These are phyloP conservation scores for Ogataea polymorpha DNA, from an alignment of 805 yeast genomes.

Conservation along the genomic window DNA sequence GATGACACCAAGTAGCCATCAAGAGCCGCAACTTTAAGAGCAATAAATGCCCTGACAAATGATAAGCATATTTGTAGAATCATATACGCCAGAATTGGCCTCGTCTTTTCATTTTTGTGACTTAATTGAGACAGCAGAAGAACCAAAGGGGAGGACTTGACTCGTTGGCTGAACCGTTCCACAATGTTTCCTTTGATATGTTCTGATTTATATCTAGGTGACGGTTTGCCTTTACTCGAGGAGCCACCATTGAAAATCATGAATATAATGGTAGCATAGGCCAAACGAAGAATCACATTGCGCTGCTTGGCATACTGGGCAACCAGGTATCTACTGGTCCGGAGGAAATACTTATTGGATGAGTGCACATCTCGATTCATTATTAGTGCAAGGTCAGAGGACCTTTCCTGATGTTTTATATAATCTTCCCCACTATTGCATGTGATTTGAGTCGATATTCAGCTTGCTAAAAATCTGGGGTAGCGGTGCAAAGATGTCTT, in stretches of 20 bases:
- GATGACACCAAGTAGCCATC: conserved; percentile 86
- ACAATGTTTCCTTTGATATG: neutral
- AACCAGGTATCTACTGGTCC: conserved; percentile 12
- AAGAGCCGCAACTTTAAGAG: conserved; percentile 78
- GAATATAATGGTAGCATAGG: conserved; percentile 23
- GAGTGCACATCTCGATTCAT: neutral
- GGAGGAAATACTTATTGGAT: conserved; percentile 12
- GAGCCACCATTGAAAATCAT: conserved; percentile 29
- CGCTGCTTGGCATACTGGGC: conserved; percentile 24
- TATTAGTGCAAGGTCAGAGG: neutral
- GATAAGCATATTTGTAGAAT: conserved; percentile 56
- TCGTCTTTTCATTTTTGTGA: conserved; percentile 10
- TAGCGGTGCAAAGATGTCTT: conserved; percentile 9
- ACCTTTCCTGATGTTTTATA: neutral
- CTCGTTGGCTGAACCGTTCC: conserved; percentile 1
- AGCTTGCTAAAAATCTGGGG: conserved; percentile 9
- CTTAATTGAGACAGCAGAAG: conserved; percentile 17
- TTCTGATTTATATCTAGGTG: neutral
- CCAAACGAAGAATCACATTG: conserved; percentile 20
- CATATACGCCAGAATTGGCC: conserved; percentile 29
- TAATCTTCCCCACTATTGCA: conserved; percentile 10
- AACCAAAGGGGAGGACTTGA: conserved; percentile 19
- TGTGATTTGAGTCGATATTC: conserved; percentile 5
- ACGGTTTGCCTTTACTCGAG: neutral
- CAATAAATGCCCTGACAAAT: conserved; percentile 64